Conservation (phyloP, 1,284 basidiomycete species). For the Malassezia furfur region DNA sequence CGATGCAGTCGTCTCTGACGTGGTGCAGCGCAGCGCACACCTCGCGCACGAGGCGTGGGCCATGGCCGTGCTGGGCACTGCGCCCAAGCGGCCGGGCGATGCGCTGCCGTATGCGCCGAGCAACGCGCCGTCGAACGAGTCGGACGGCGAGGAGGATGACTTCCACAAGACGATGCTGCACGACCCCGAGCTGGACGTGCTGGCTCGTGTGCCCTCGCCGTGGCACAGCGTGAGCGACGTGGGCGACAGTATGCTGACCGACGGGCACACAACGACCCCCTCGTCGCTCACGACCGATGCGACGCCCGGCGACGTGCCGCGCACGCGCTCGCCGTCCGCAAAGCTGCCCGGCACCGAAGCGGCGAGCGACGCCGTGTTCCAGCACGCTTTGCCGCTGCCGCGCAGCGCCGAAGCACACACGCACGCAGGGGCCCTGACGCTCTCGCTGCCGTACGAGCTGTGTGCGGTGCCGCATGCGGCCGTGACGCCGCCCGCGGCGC, state of each 20-base stretch:
- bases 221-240: not conserved
- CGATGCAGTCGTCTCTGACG: not conserved
- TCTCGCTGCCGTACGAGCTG: conserved; percentile 27
- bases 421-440: conserved; percentile 31
- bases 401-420: conserved; percentile 23
- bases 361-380: conserved; percentile 26
- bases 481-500: not conserved
- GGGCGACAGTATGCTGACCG: conserved; percentile 7
- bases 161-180: conserved; percentile 43
- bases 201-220: conserved; percentile 20
- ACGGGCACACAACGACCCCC: conserved; percentile 11
- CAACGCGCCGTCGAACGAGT: not conserved
- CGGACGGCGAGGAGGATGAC: conserved; percentile 37
- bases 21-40: not conserved
- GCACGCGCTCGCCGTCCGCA: not conserved
- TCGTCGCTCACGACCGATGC: not conserved
- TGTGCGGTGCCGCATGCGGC: not conserved
- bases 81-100: not conserved
- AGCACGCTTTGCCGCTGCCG: conserved; percentile 33
- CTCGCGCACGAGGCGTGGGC: conserved; percentile 12
- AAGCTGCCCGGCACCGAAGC: not conserved
- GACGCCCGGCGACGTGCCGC: not conserved
- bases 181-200: conserved; percentile 30
- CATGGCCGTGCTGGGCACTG: not conserved
- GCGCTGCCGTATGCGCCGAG: not conserved